Percentiles rank a stretch among this genome's conserved stretches.
phyloP scores from a whole-genome alignment of 352 stramenopile species.

The Globisporangium echinulatum region DNA sequence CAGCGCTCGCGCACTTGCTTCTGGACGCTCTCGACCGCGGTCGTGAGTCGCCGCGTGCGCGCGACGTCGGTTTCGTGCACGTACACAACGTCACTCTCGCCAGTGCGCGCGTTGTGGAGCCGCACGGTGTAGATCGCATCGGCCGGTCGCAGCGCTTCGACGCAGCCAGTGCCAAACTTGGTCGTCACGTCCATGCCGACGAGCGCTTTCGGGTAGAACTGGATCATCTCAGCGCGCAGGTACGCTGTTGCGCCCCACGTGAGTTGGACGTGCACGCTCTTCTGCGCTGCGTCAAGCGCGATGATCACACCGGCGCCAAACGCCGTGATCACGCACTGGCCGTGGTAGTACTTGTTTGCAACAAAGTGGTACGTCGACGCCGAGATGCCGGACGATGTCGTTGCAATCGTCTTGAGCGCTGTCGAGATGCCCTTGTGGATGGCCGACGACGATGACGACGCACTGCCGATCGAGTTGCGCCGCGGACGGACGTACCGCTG shows the following conservation, averaged over 20 bases:
- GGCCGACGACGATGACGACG: conserved; percentile 25
- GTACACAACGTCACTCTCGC: conserved; percentile 61
- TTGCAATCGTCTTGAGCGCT: conserved; percentile 52
- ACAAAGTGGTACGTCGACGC: conserved; percentile 47
- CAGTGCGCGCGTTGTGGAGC: conserved; percentile 28
- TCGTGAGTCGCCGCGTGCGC: conserved; percentile 29
- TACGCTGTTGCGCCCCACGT: conserved; percentile 53
- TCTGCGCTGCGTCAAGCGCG: conserved; percentile 38
- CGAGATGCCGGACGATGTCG: conserved; percentile 43
- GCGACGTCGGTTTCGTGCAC: conserved; percentile 67
- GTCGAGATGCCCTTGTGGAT: conserved; percentile 39
- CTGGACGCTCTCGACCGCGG: conserved; percentile 45
- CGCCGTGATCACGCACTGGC: conserved; percentile 67
- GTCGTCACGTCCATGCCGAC: conserved; percentile 68
- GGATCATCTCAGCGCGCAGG: conserved; percentile 53
- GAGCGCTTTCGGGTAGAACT: conserved; percentile 66
- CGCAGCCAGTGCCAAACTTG: conserved; percentile 63
- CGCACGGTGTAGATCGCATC: conserved; percentile 79
- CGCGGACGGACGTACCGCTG: conserved; percentile 28
- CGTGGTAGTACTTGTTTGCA: conserved; percentile 64
- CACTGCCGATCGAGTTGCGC: conserved; percentile 20
- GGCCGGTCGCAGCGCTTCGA: conserved; percentile 51
- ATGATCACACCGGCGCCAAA: conserved; percentile 58
- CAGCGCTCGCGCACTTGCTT: conserved; percentile 41
- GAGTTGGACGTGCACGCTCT: conserved; percentile 56